Conservation (phyloP, 208 protist species). For the Trypanosoma scelopori region DNA sequence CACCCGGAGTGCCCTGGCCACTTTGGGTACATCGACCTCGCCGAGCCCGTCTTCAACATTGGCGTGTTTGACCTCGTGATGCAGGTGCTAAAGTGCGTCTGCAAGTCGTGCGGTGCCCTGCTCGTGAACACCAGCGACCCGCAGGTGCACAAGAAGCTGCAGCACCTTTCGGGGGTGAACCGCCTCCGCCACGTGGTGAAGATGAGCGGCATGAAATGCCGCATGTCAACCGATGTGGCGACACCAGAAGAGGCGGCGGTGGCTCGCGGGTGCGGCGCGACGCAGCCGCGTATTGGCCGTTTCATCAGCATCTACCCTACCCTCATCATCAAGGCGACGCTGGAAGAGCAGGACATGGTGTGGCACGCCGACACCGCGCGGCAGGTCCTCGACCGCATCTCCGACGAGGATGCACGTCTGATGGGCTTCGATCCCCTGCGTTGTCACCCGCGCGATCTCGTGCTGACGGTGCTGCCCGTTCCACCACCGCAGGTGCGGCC, state of each 20-base stretch:
- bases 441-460: slow-evolving; percentile 89
- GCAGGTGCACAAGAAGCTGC: slow-evolving; percentile 50
- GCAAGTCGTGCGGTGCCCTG: slow-evolving; percentile 95
- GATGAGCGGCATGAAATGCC: slow-evolving; percentile 68
- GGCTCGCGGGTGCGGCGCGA: slow-evolving; percentile 79
- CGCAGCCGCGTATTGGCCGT: slow-evolving; percentile 80
- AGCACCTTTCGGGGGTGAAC: slow-evolving; percentile 55
- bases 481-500: slow-evolving; percentile 98
- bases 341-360: slow-evolving; percentile 68
- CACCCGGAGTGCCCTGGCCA: slow-evolving; percentile 96
- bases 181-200: slow-evolving; percentile 78
- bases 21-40: slow-evolving; percentile 99
- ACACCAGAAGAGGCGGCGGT: slow-evolving; percentile 21
- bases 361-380: slow-evolving; percentile 80
- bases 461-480: slow-evolving; percentile 96
- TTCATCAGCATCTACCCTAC: slow-evolving; percentile 73
- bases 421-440: slow-evolving; percentile 76
- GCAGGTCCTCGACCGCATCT: slow-evolving; percentile 73
- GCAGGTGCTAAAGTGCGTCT: slow-evolving; percentile 96
- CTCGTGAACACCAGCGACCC: slow-evolving; percentile 68
- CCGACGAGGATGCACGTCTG: slow-evolving; percentile 57
- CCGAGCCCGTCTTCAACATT: slow-evolving; percentile 97
- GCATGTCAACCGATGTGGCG: slow-evolving; percentile 41
- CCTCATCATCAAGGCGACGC: slow-evolving; percentile 65
- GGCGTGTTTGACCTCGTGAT: slow-evolving; percentile 95